Base-by-base conservation (phyloP, 2,329 filamentous ascomycete genomes). In the Sphaerostilbella broomeana region DNA sequence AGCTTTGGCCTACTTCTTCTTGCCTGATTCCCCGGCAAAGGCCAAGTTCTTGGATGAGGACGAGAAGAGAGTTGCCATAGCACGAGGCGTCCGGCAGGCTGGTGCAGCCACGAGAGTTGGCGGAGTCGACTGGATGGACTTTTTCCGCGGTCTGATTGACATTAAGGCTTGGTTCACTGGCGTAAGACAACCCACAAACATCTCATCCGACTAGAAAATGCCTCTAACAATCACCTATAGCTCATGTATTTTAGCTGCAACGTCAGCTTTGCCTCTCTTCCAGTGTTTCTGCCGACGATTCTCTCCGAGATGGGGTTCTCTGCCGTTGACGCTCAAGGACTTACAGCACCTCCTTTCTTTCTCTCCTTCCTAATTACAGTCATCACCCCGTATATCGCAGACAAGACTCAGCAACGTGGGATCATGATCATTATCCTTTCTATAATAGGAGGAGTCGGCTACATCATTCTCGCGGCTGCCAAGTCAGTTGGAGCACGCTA, bases 261-360 rank as follows among this genome's bases (percentile, higher is more conserved):
- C 39, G 54, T 50, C 40, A 55, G 57, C 13, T 68, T 65, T 38
- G 60, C 62, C 0, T 57, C 53, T 1, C 49, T 68, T 4, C 60
- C 64, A 3, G 61, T 61, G 15, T 68, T 64, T 32, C 52, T 68
- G 2, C 64, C 64, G 1, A 66, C 63, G 5, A 66, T 68, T 30
- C 47, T 67, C 8, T 22, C 56, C 18, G 56, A 59, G 17, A 60
- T 68, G 57, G 64, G 64, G 4, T 65, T 62, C 38, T 58, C 53
- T 1, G 52, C 53, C 3, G 44, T 67, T 38, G 51, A 61, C 18
- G 61, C 64, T 1, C 63, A 68, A 40, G 65, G 65, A 1, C 50
- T 68, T 0, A 55, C 61, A 0, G 65, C 65, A 1, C 64, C 64
- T 1, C 57, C 62, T 2, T 68, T 68, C 42, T 57, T 68, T 26